Evolutionary conservation across 352 stramenopile genomes (phyloP), one percentile per base, ranked within the genome.

Genomic region (Phytophthora pseudosyringae): DNA sequence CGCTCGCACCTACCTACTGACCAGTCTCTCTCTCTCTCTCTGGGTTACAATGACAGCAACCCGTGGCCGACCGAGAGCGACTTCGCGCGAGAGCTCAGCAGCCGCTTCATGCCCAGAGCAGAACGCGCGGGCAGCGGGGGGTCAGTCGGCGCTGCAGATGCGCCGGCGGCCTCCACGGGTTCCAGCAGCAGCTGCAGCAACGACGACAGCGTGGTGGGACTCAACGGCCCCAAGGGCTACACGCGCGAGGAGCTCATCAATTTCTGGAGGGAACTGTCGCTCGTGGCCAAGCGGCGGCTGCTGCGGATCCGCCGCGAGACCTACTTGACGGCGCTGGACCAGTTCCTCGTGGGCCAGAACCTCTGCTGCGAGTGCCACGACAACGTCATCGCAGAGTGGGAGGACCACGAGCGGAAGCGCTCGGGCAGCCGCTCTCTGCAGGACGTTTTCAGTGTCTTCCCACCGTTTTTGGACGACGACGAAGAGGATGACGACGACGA

Each of bases 361-460:
- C 65, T 93, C 39, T 93, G 84, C 73, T 93, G 82, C 61, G 84
- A 93, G 69, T 93, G 84, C 56, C 84, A 93, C 64, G 84, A 93
- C 75, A 93, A 93, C 43, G 82, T 93, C 32, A 81, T 93, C 31
- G 80, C 81, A 49, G 84, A 93, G 71, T 93, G 84, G 84, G 84
- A 91, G 59, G 84, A 93, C 52, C 78, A 89, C 46, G 84, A 93
- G 51, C 77, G 77, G 18, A 81, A 77, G 52, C 84, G 84, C 18
- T 85, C 78, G 4, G 77, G 82, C 12, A 89, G 69, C 51, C 84
- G 84, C 40, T 91, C 82, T 56, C 46, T 91, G 32, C 84, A 89
- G 61, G 84, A 91, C 47, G 77, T 90, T 29, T 90, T 93, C 46
- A 90, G 79, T 43, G 80, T 93, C 38, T 89, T 91, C 44, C 84